phyloP scores from a whole-genome alignment of 257 asterid genomes.

The Echium plantagineum region DNA sequence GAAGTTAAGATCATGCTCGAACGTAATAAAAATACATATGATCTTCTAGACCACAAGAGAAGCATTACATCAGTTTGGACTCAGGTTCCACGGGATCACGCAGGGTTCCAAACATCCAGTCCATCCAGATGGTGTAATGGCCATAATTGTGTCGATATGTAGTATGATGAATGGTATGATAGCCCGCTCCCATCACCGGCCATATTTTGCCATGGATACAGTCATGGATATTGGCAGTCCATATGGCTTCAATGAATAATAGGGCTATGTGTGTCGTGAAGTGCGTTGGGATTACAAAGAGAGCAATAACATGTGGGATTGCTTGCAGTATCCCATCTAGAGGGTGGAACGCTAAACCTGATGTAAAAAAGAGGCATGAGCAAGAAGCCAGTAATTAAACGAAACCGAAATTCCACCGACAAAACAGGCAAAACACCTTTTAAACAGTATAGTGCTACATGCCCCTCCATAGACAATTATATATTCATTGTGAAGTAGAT shows the following conservation, averaged over 20 bases:
- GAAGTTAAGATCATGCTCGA: not conserved
- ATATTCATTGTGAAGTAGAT: not conserved
- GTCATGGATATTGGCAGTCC: conserved; percentile 96
- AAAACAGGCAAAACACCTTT: not conserved
- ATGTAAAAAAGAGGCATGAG: conserved; percentile 8
- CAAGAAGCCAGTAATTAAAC: not conserved
- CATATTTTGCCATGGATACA: conserved; percentile 79
- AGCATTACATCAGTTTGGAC: conserved; percentile 37
- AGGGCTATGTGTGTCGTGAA: conserved; percentile 68
- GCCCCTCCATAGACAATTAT: too few species aligned
- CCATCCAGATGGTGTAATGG: conserved; percentile 95
- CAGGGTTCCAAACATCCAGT: conserved; percentile 98
- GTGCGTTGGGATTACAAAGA: conserved; percentile 70
- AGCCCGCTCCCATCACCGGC: conserved; percentile 99
- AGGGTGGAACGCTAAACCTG: conserved; percentile 95
- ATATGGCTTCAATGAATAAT: conserved; percentile 63
- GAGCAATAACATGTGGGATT: conserved; percentile 68
- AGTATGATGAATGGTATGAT: conserved; percentile 97
- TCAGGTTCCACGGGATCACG: conserved; percentile 70
- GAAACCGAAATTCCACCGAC: not conserved
- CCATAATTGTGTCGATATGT: conserved; percentile 94
- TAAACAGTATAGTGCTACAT: not conserved
- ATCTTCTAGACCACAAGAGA: not conserved
- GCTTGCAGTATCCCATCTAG: conserved; percentile 93
- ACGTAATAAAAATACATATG: not conserved